Base-by-base conservation (phyloP, 441 rosid species). In the Aleurites moluccanus region DNA sequence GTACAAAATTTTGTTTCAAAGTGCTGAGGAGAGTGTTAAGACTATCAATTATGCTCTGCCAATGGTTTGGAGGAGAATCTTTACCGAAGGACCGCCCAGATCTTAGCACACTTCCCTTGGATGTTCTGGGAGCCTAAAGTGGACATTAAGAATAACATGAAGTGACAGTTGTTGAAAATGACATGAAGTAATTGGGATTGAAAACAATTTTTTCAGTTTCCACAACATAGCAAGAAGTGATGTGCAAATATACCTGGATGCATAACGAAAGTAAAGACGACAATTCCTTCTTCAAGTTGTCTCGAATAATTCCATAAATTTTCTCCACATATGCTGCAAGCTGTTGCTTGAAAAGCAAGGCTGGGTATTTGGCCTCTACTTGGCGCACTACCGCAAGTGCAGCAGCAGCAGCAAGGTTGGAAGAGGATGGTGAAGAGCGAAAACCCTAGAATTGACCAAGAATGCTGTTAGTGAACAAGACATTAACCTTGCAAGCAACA, bases 261-360 rank as follows among this genome's bases (percentile, higher is more conserved):
- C 99, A 94, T 55, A 90, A 85, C 53, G 94, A 80, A 85, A 97
- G 90, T 66, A 90, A 87, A 75, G 95, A 85, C 3, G 90, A 80
- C 82, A 97, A 80, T 80, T 94, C 98, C 86, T 88, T 92, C 87
- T 97, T 97, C 86, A 92, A 83, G 87, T 94, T 97, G 86, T 96
- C 99, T 70, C 99, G 89, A 81, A 96, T 91, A 78, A 96, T 97
- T 82, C 99, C 99, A 76, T 91, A 97, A 66, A 94, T 94, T 82
- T 92, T 97, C 89, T 97, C 98, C 75, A 97, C 96, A 71, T 92
- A 97, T 18, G 98, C 98, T 10, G 99, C 97, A 67, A 97, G 94
- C 82, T 97, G 99, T 84, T 97, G 97, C 82, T 87, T 91, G 85
- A 97, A 97, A 82, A 97, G 98, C 88, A 97, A 86, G 77, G 99